Evolutionary conservation across 306 rosid genomes (phyloP).

Genomic region (Vigna unguiculata): DNA sequence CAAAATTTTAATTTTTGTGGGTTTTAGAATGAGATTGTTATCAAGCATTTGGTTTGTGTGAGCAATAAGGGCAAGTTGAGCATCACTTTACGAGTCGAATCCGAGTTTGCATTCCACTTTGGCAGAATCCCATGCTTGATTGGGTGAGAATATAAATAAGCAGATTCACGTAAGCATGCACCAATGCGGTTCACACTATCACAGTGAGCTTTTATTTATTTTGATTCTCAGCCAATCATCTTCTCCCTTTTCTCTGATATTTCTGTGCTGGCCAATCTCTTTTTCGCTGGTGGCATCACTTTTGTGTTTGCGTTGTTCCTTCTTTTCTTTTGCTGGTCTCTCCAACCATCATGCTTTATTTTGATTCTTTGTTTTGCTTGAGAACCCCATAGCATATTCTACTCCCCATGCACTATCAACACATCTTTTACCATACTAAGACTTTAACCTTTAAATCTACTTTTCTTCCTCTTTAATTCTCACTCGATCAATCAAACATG

Average conservation of each 20-base stretch:
- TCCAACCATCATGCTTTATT: conserved; percentile 54
- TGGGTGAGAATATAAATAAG: conserved; percentile 50
- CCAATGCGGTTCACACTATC: conserved; percentile 45
- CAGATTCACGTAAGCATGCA: conserved; percentile 52
- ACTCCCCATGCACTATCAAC: background rate
- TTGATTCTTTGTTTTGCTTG: conserved; percentile 55
- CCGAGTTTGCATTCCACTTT: conserved; percentile 89
- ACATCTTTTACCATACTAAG: conserved; percentile 21
- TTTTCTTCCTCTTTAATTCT: too few species aligned
- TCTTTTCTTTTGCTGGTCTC: conserved; percentile 53
- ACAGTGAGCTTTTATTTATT: conserved; percentile 28
- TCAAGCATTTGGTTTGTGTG: conserved; percentile 46
- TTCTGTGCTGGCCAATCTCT: conserved; percentile 37
- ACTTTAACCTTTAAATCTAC: background rate
- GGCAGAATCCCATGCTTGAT: conserved; percentile 61
- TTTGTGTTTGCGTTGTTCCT: conserved; percentile 43
- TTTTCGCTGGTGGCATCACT: conserved; percentile 54
- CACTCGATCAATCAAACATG: too few species aligned
- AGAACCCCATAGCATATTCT: conserved; percentile 37
- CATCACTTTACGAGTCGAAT: conserved; percentile 63
- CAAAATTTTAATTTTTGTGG: conserved; percentile 33
- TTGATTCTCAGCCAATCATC: conserved; percentile 45
- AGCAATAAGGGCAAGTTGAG: conserved; percentile 71
- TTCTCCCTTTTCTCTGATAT: conserved; percentile 44
- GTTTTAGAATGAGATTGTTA: background rate